These are phyloP conservation scores for Arthrobotrys sinensis DNA, from an alignment of 2,329 filamentous ascomycete genomes.

Conservation along the genomic window DNA sequence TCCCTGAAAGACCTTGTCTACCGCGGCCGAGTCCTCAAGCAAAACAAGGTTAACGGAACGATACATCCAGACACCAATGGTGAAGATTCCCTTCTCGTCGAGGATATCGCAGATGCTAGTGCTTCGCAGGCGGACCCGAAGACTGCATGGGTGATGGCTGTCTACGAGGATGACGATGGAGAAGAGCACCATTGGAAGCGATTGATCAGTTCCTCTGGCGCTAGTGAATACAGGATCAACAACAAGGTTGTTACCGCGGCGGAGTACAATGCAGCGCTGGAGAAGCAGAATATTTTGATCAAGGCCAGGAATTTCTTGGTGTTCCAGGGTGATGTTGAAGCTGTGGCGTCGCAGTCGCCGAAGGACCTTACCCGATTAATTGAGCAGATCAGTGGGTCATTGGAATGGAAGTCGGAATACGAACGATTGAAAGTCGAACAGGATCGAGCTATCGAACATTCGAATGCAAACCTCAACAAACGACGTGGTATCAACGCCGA, in stretches of 20 bases:
- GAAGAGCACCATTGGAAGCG: constrained; percentile 97
- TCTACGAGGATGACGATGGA: constrained; percentile 92
- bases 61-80: constrained; percentile 75
- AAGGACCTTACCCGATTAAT: constrained; percentile 94
- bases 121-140: constrained; percentile 86
- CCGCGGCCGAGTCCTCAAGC: constrained; percentile 84
- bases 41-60: constrained; percentile 87
- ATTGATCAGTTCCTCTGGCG: constrained; percentile 87
- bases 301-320: constrained; percentile 98
- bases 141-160: constrained; percentile 98
- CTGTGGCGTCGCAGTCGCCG: constrained; percentile 93
- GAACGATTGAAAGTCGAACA: constrained; percentile 88
- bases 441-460: constrained; percentile 88
- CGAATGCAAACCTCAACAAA: constrained; percentile 87
- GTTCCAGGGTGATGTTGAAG: constrained; percentile 97
- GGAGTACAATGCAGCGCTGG: constrained; percentile 92
- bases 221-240: constrained; percentile 97
- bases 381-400: constrained; percentile 95
- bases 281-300: constrained; percentile 95
- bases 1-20: constrained; percentile 96
- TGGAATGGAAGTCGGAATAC: constrained; percentile 95
- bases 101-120: constrained; percentile 73
- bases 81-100: constrained; percentile 74
- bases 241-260: constrained; percentile 88
- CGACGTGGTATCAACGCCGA: constrained; percentile 96